Evolutionary conservation across 176 grass and related monocot species (phyloP).

Genomic region (Alopecurus myosuroides): DNA sequence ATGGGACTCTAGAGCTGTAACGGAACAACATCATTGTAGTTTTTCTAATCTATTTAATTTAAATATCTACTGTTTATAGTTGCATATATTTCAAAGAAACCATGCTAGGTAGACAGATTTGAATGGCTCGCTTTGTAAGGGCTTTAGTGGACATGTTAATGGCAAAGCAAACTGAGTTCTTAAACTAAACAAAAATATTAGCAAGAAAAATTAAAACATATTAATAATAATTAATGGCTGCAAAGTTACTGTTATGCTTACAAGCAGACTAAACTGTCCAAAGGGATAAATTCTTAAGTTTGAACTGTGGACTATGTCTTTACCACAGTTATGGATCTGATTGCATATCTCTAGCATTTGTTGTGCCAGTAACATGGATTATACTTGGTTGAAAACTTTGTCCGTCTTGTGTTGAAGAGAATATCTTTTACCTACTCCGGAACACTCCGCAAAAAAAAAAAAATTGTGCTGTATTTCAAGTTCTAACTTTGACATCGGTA

Average conservation of each 20-base stretch:
- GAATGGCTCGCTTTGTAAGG: not conserved
- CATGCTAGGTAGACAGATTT: not conserved
- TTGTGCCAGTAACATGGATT: not conserved
- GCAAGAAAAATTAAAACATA: not conserved
- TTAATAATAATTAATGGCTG: not conserved
- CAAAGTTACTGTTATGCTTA: too few species aligned
- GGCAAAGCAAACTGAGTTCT: not conserved
- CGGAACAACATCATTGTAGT: not conserved
- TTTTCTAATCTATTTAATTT: slow-evolving; percentile 3
- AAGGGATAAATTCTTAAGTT: not conserved
- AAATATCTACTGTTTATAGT: not conserved
- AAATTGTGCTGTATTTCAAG: not conserved
- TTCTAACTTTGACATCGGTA: not conserved
- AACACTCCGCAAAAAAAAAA: not conserved
- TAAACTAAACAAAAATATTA: not conserved
- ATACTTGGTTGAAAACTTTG: not conserved
- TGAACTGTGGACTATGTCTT: not conserved
- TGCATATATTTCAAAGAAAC: not conserved
- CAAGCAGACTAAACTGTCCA: not conserved
- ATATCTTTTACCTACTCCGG: not conserved
- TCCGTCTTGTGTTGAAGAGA: not conserved
- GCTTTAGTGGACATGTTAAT: slow-evolving; percentile 19
- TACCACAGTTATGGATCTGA: not conserved
- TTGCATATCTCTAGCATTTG: not conserved
- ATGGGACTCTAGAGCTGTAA: not conserved